Conservation (phyloP, 306 rosid species). For the Cercis canadensis region DNA sequence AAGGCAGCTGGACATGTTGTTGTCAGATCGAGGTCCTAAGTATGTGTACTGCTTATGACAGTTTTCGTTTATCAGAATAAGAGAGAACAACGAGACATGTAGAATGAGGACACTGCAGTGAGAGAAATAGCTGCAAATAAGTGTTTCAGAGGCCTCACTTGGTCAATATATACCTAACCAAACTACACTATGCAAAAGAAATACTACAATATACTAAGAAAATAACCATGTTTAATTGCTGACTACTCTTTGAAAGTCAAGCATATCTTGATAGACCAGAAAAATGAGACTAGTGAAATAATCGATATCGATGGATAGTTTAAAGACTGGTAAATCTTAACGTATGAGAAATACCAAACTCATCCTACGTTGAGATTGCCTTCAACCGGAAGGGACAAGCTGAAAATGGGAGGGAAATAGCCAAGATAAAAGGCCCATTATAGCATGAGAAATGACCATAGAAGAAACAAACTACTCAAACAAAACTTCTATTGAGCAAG, state of each 20-base stretch:
- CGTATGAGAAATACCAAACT: too few species aligned
- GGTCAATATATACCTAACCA: too few species aligned
- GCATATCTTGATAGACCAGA: not conserved
- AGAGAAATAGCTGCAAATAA: slow-evolving; percentile 1
- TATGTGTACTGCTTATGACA: not conserved
- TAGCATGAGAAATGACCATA: slow-evolving; percentile 12
- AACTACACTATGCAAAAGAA: not conserved
- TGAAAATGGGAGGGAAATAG: too few species aligned
- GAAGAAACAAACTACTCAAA: slow-evolving; percentile 15
- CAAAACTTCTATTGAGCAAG: slow-evolving; percentile 13
- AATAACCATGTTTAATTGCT: not conserved
- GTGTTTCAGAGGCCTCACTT: too few species aligned
- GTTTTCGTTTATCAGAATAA: slow-evolving; percentile 12
- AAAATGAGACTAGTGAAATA: too few species aligned
- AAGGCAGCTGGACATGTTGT: not conserved
- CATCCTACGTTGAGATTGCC: too few species aligned
- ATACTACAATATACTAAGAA: not conserved
- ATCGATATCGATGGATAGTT: too few species aligned
- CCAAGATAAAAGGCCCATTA: not conserved
- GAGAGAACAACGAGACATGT: not conserved
- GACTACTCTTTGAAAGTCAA: not conserved
- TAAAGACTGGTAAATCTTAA: too few species aligned
- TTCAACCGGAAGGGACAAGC: too few species aligned
- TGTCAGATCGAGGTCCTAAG: slow-evolving; percentile 6
- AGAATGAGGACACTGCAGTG: slow-evolving; percentile 12